A percentile compares a stretch with the other conserved stretches of the same genome.
phyloP scores from a whole-genome alignment of 2,329 filamentous ascomycete species.

The Trichoderma citrinoviride region DNA sequence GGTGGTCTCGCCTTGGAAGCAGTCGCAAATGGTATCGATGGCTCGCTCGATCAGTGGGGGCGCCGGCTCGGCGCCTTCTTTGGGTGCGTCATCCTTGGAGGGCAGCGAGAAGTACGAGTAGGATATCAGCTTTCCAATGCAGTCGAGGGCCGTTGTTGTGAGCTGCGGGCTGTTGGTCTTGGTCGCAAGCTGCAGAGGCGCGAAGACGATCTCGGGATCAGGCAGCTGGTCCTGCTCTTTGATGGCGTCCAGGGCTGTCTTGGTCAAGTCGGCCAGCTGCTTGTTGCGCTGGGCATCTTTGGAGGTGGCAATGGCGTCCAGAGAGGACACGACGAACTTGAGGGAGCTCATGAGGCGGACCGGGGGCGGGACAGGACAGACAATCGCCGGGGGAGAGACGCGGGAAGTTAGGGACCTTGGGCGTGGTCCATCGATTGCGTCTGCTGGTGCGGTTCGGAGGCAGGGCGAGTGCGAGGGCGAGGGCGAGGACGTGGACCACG shows the following conservation, averaged over 20 bases:
- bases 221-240: conserved; percentile 81
- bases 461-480: background rate
- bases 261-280: conserved; percentile 76
- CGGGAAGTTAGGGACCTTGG: conserved; percentile 17
- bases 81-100: conserved; percentile 43
- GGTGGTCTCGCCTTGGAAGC: conserved; percentile 95
- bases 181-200: conserved; percentile 84
- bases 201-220: conserved; percentile 88
- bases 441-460: conserved; percentile 5
- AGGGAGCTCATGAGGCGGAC: conserved; percentile 74
- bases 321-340: conserved; percentile 89
- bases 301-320: conserved; percentile 87
- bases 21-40: conserved; percentile 99
- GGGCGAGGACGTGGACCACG: background rate
- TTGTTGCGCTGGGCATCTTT: conserved; percentile 89
- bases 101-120: conserved; percentile 95
- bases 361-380: conserved; percentile 21
- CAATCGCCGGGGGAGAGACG: conserved; percentile 17
- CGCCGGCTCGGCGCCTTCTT: conserved; percentile 41
- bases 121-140: conserved; percentile 97
- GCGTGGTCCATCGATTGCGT: conserved; percentile 22
- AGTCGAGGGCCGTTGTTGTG: conserved; percentile 88
- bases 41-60: conserved; percentile 90
- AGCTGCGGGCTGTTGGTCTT: conserved; percentile 81
- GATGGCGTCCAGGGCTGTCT: conserved; percentile 79